These are phyloP conservation scores for Vickermania ingenoplastis DNA, from an alignment of 208 protist species.

Conservation along the genomic window DNA sequence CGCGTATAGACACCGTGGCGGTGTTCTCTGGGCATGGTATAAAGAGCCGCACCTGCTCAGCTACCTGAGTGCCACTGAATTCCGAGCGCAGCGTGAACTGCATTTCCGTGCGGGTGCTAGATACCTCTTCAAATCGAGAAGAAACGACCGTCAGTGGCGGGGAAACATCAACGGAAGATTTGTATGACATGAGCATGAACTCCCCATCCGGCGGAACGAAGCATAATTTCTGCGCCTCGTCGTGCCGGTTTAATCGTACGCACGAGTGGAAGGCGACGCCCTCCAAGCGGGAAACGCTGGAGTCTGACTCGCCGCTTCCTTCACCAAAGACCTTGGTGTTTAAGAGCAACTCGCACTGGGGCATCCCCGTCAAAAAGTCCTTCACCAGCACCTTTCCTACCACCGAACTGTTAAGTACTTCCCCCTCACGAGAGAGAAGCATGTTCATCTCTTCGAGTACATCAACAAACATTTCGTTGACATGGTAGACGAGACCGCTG, in stretches of 20 bases:
- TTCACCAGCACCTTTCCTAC: conserved; percentile 93
- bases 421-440: conserved; percentile 88
- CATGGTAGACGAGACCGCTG: conserved; percentile 89
- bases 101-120: conserved; percentile 86
- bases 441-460: conserved; percentile 96
- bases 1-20: conserved; percentile 68
- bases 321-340: conserved; percentile 82
- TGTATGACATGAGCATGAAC: conserved; percentile 97
- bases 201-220: conserved; percentile 96
- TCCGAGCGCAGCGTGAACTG: conserved; percentile 73
- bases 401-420: conserved; percentile 91
- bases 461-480: conserved; percentile 98
- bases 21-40: conserved; percentile 93
- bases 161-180: conserved; percentile 88
- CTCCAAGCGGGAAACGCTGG: conserved; percentile 67
- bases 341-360: conserved; percentile 96
- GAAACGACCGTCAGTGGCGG: conserved; percentile 90
- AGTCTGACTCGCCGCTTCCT: conserved; percentile 5
- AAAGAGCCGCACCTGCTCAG: conserved; percentile 57
- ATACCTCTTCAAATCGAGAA: conserved; percentile 89
- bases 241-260: conserved; percentile 91
- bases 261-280: conserved; percentile 98
- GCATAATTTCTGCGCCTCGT: conserved; percentile 55
- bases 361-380: conserved; percentile 96
- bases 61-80: conserved; percentile 15